A percentile compares a stretch with the other conserved stretches of the same genome.
Evolutionary conservation across 1,139 yeast genomes (phyloP).

Genomic region (Yamadazyma sp.): DNA sequence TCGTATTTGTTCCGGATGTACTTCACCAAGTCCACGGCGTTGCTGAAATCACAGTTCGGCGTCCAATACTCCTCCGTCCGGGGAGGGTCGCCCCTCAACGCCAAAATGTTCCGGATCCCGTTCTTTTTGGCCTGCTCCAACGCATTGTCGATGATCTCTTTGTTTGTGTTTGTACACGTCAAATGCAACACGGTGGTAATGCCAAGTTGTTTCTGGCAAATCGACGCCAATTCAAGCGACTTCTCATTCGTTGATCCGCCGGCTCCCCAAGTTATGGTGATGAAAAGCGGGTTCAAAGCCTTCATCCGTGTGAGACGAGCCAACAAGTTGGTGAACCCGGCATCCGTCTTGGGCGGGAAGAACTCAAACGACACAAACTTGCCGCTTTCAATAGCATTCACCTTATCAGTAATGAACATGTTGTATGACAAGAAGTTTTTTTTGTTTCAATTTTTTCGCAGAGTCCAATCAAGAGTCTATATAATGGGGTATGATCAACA

Average conservation of each 20-base stretch:
- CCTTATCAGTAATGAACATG: constrained; percentile 41
- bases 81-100: constrained; percentile 96
- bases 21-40: constrained; percentile 80
- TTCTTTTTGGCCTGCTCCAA: constrained; percentile 65
- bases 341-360: constrained; percentile 94
- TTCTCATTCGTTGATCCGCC: constrained; percentile 93
- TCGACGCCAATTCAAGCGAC: constrained; percentile 77
- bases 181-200: constrained; percentile 89
- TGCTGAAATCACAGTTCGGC: constrained; percentile 56
- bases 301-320: constrained; percentile 90
- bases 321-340: constrained; percentile 78
- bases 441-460: constrained; percentile 1
- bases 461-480: neutral
- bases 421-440: neutral
- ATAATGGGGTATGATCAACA: too few species aligned
- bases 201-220: constrained; percentile 74
- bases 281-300: constrained; percentile 81
- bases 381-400: constrained; percentile 44
- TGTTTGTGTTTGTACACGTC: constrained; percentile 93
- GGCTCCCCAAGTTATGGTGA: constrained; percentile 98
- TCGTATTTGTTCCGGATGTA: constrained; percentile 73
- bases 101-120: constrained; percentile 85
- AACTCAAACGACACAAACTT: constrained; percentile 86
- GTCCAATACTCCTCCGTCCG: constrained; percentile 72
- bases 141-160: constrained; percentile 74